Conservation (phyloP, 176 grass and related monocot species). For the Aegilops speltoides region DNA sequence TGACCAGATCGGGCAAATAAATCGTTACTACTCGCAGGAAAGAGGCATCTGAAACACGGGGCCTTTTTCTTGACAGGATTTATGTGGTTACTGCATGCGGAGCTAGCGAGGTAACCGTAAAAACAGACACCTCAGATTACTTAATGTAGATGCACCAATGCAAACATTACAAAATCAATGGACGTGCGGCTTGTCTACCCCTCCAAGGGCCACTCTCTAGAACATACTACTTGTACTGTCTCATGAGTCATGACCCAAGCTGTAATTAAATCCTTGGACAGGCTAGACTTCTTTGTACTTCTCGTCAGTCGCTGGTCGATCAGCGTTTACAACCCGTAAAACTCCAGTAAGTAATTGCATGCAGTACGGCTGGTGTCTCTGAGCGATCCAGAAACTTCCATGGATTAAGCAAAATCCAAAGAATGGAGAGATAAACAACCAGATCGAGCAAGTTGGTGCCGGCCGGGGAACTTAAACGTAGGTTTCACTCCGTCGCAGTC, state of each 20-base stretch:
- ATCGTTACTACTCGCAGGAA: no score
- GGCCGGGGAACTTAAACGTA: no score
- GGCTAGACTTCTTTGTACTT: not conserved
- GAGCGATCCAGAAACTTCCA: not conserved
- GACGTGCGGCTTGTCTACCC: not conserved
- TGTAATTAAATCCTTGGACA: slow-evolving; percentile 4
- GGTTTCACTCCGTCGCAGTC: no score
- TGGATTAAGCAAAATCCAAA: not conserved
- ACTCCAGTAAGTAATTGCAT: not conserved
- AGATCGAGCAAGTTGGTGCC: no score
- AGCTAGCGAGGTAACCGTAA: not conserved
- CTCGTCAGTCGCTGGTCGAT: not conserved
- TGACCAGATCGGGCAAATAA: no score
- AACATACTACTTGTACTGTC: not conserved
- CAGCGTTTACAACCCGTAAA: not conserved
- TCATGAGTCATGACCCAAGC: not conserved
- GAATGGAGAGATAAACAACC: no score
- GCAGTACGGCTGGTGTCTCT: not conserved
- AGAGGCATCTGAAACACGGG: no score
- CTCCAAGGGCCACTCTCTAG: slow-evolving; percentile 8
- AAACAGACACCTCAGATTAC: not conserved
- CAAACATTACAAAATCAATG: not conserved
- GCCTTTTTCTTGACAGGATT: no score
- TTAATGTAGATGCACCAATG: not conserved
- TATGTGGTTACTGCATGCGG: not conserved